Evolutionary conservation across 129 eudicot species (phyloP).

Genomic region (Artemisia argyi): DNA sequence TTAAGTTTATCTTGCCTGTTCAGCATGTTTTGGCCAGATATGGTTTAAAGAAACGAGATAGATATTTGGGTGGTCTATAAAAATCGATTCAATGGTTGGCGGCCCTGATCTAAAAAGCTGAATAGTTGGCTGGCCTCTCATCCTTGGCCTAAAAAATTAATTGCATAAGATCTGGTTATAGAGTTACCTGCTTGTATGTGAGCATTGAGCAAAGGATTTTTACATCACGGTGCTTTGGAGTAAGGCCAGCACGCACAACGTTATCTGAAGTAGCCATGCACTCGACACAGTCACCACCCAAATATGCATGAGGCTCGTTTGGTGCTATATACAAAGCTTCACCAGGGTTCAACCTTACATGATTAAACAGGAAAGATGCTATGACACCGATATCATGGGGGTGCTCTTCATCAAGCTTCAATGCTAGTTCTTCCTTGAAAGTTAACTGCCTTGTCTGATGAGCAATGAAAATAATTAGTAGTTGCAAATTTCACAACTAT

Average conservation of each 20-base stretch:
- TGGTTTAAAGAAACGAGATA: no score
- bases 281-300: conserved; percentile 82
- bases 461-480: conserved; percentile 1
- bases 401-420: conserved; percentile 71
- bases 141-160: no score
- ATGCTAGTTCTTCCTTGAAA: conserved; percentile 63
- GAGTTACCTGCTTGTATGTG: conserved; percentile 76
- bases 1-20: no score
- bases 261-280: conserved; percentile 99
- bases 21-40: no score
- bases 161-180: no score
- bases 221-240: conserved; percentile 81
- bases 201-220: conserved; percentile 85
- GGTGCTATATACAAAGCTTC: conserved; percentile 87
- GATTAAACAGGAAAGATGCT: conserved; percentile 77
- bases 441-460: conserved; percentile 56
- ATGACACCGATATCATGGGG: conserved; percentile 84
- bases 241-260: conserved; percentile 97
- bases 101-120: no score
- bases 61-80: no score
- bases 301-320: conserved; percentile 89
- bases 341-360: conserved; percentile 77
- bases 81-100: no score
- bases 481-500: background rate
- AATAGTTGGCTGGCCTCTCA: no score